Evolutionary conservation across 345 rosid genomes (phyloP), one percentile per base, ranked within the genome.

Genomic region (Brassica carinata): DNA sequence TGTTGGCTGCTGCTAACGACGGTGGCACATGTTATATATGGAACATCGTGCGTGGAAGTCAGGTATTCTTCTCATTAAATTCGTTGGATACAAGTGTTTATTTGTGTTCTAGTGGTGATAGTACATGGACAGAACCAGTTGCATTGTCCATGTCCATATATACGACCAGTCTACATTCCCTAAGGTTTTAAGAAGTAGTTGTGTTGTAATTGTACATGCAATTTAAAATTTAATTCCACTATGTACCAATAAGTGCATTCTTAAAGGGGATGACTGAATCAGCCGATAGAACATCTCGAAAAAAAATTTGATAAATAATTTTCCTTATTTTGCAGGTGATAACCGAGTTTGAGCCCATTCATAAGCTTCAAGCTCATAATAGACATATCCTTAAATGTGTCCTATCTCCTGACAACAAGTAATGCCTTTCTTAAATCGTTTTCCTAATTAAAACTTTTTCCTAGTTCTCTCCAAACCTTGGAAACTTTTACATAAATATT

Each of bases 1-100:
- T 90, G 87, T 91, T 90, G 40, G 98, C 90, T 63, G 98, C 99
- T 75, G 99, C 99, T 68, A 93, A 93, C 65, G 87, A 93, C 66
- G 85, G 75, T 73, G 98, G 99, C 73, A 93, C 95, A 34, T 96
- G 99, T 80, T 96, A 90, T 78, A 92, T 91, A 68, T 93, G 98
- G 97, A 91, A 94, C 72, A 77, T 90, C 80, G 79, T 84, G 81
- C 86, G 85, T 67, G 99, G 91, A 67, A 88, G 69, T 74, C 98
- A 95, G 89, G 94, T 64, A 61, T 23, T 26, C 31, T 9, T 61
- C 31, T 61, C 31, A 19, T 23, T 61, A 9, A 59, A 58, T 13
- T 57, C 61, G 63, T 45, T 43, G 51, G 51, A 43, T 43, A 43
- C 14, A 58, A 58, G 27, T 58, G 29, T 58, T 19, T 58, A 18